phyloP scores from a whole-genome alignment of 2,329 filamentous ascomycete species.

The Zarea fungicola region DNA sequence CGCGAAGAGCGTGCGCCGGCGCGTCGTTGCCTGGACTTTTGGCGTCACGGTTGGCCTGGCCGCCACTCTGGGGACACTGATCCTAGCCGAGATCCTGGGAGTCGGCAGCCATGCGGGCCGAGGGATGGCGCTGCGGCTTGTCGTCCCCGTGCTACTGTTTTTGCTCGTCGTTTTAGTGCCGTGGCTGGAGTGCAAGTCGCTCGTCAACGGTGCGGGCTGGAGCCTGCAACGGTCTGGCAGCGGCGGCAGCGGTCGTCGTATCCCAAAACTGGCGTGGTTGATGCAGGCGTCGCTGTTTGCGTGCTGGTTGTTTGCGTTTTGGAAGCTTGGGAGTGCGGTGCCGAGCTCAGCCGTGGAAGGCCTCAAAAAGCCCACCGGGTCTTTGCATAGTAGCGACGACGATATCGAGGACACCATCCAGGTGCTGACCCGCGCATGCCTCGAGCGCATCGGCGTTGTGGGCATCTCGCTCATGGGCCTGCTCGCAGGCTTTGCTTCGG shows the following conservation, averaged over 20 bases:
- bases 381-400: not conserved
- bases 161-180: conserved; percentile 72
- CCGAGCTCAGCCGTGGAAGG: conserved; percentile 31
- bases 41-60: conserved; percentile 72
- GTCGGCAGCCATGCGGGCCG: conserved; percentile 64
- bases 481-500: conserved; percentile 84
- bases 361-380: too few relatives aligned
- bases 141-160: conserved; percentile 65
- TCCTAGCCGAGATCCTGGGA: conserved; percentile 79
- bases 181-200: conserved; percentile 68
- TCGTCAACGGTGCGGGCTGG: conserved; percentile 54
- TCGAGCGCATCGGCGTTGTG: conserved; percentile 73
- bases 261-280: conserved; percentile 58
- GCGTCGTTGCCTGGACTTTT: conserved; percentile 61
- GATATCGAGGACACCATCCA: conserved; percentile 29
- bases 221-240: conserved; percentile 54
- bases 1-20: conserved; percentile 44
- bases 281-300: conserved; percentile 58
- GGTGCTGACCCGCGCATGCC: conserved; percentile 46
- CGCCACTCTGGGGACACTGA: conserved; percentile 71
- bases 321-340: conserved; percentile 65
- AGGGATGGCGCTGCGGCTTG: conserved; percentile 61
- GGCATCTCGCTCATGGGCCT: conserved; percentile 83
- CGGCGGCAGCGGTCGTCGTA: conserved; percentile 50
- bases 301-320: conserved; percentile 69